Conservation (phyloP, 2,329 filamentous ascomycete species). For the Cytospora mali region DNA sequence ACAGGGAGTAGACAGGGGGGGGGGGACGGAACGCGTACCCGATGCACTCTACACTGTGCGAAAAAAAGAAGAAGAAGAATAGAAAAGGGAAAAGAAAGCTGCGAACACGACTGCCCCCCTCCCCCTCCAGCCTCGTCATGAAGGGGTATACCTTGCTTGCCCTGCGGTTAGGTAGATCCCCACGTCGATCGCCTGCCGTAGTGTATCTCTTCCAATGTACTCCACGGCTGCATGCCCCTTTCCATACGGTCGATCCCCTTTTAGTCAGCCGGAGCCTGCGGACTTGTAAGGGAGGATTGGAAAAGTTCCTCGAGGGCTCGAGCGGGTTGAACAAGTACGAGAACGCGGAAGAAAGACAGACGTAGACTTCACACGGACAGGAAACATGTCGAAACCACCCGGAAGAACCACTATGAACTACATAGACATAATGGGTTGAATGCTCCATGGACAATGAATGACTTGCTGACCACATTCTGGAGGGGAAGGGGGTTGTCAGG, state of each 20-base stretch:
- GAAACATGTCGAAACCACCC: no score
- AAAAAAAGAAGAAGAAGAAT: background rate
- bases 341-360: background rate
- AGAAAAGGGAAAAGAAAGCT: background rate
- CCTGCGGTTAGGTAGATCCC: slow-evolving; percentile 9
- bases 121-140: background rate
- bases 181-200: slow-evolving; percentile 4
- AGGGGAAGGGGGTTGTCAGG: no score
- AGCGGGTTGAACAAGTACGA: background rate
- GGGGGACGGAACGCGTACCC: background rate
- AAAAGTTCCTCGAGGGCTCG: background rate
- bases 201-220: background rate
- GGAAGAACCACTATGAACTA: no score
- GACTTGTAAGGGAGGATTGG: background rate
- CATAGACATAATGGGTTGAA: no score
- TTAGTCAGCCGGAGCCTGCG: background rate
- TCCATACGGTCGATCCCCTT: slow-evolving; percentile 15
- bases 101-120: no score
- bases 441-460: no score
- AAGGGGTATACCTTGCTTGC: slow-evolving; percentile 14
- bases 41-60: slow-evolving; percentile 3
- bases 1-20: background rate
- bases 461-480: no score
- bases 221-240: slow-evolving; percentile 11
- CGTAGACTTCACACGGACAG: no score